phyloP scores from a whole-genome alignment of 2,329 filamentous ascomycete species.

The Diaporthe sp. region DNA sequence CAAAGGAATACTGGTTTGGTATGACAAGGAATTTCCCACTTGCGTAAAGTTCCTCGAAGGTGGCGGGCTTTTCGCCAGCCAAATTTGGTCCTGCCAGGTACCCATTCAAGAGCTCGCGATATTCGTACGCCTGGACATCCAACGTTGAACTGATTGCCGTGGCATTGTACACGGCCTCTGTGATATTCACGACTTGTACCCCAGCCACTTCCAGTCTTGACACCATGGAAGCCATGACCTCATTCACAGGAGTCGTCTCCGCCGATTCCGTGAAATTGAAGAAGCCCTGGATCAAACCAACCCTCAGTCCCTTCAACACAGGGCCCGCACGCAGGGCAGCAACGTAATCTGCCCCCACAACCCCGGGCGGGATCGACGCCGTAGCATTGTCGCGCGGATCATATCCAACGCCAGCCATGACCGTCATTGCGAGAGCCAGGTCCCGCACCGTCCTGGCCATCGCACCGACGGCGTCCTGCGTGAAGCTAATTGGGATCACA shows the following conservation, averaged over 20 bases:
- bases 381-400: slow-evolving; percentile 64
- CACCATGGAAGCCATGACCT: slow-evolving; percentile 60
- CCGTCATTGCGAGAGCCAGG: slow-evolving; percentile 59
- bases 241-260: slow-evolving; percentile 68
- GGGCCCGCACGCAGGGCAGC: slow-evolving; percentile 44
- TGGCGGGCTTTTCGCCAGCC: slow-evolving; percentile 53
- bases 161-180: slow-evolving; percentile 60
- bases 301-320: slow-evolving; percentile 42
- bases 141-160: slow-evolving; percentile 56
- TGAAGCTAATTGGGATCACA: slow-evolving; percentile 65
- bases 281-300: slow-evolving; percentile 60
- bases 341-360: slow-evolving; percentile 57
- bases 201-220: slow-evolving; percentile 56
- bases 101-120: slow-evolving; percentile 61
- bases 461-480: slow-evolving; percentile 66
- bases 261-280: slow-evolving; percentile 61
- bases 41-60: slow-evolving; percentile 60
- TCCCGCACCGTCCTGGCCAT: slow-evolving; percentile 63
- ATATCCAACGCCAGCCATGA: slow-evolving; percentile 63
- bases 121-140: slow-evolving; percentile 72
- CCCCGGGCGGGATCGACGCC: slow-evolving; percentile 54
- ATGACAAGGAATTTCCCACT: slow-evolving; percentile 68
- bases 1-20: slow-evolving; percentile 65
- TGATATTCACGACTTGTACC: slow-evolving; percentile 61
- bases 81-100: slow-evolving; percentile 62